Base-by-base conservation (phyloP, 2,329 filamentous ascomycete species). In the Talaromyces piceae region DNA sequence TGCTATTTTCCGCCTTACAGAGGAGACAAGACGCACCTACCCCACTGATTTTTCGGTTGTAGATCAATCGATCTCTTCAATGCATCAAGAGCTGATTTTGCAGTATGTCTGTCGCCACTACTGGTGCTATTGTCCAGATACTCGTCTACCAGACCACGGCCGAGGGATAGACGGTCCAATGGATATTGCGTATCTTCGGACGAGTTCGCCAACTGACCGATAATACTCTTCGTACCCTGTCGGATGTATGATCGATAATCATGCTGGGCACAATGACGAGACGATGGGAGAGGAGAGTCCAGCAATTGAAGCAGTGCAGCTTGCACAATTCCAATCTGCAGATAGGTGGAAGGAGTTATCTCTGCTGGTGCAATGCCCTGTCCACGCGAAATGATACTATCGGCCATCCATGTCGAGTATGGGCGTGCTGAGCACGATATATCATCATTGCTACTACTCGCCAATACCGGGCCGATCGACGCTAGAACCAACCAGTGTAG, bases 401-500 rank as follows among this genome's bases (percentile, higher is more conserved):
- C 60, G 28, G 61, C 60, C 60, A 63, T 61, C 54, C 60, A 57
- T 18, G 54, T 55, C 3, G 61, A 63, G 26, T 61, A 62, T 5
- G 59, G 58, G 11, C 56, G 56, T 12, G 39, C 7, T 43, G 39
- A 25, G 13, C 39, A 43, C 4, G 39, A 26, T 7, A 22, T 22
- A 43, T 43, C 8, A 5, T 25, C 23, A 43, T 43, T 25, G 23
- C n/a, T 43, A 16, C 4, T 43, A 22, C 13, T 25, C 39, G 44
- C 33, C 20, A 28, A 25, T 7, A 33, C 12, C 5, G 43, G 33
- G 33, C 28, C 31, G 43, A 26, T 20, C 25, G 31, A 39, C 30
- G 39, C 44, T 9, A 52, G 13, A 9, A 28, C 16, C 12, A 52
- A 28, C 16, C 39, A 28, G 22, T 44, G 50, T 2, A 47, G 26